Conservation (phyloP, 805 yeast species). For the Monosporozyma solicola region DNA sequence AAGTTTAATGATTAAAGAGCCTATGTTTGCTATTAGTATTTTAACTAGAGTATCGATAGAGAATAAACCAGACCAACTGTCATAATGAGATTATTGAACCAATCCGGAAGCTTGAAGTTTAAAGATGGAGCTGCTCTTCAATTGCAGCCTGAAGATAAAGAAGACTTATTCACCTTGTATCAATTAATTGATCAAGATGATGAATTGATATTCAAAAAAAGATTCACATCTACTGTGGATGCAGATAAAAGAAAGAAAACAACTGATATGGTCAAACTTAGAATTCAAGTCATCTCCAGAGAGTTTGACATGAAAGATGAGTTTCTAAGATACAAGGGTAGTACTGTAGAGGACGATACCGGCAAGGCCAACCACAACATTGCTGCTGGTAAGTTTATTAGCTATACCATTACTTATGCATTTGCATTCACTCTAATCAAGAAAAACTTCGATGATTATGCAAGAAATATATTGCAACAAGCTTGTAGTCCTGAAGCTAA, state of each 20-base stretch:
- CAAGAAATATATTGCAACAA: constrained; percentile 53
- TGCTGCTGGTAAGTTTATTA: constrained; percentile 78
- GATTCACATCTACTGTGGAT: constrained; percentile 50
- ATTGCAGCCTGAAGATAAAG: constrained; percentile 75
- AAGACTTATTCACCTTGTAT: constrained; percentile 83
- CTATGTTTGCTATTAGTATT: neutral
- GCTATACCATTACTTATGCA: constrained; percentile 69
- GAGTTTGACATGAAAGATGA: constrained; percentile 77
- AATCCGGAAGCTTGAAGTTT: constrained; percentile 1
- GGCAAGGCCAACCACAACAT: constrained; percentile 59
- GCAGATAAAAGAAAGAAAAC: constrained; percentile 58
- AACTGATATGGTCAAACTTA: constrained; percentile 51
- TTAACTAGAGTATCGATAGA: neutral
- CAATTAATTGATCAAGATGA: constrained; percentile 74
- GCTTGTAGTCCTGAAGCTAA: constrained; percentile 67
- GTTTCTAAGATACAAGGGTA: constrained; percentile 71
- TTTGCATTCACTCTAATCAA: constrained; percentile 63
- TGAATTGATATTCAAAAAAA: constrained; percentile 58
- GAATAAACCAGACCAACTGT: neutral
- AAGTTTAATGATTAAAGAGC: neutral
- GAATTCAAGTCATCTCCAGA: constrained; percentile 52
- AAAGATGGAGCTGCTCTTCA: constrained; percentile 33
- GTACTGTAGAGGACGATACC: constrained; percentile 37
- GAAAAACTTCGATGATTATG: constrained; percentile 70
- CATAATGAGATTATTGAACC: constrained; percentile 2